Percentiles rank a stretch among this genome's conserved stretches.
Evolutionary conservation across 345 rosid species (phyloP).

Genomic region (Microcos paniculata): DNA sequence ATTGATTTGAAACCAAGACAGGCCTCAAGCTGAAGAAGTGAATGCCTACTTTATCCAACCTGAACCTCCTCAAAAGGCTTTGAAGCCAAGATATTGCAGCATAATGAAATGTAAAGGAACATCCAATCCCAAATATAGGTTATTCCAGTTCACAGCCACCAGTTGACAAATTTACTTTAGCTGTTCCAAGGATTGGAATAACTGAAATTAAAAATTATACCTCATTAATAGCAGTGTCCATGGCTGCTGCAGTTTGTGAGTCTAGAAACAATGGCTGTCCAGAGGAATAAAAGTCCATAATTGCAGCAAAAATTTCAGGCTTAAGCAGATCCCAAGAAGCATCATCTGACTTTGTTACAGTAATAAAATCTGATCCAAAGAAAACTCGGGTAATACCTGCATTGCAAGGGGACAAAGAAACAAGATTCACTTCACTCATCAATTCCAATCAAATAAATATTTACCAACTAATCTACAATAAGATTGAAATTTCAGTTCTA

Average conservation of each 20-base stretch:
- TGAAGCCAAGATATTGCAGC: too few species aligned
- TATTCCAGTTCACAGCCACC: neutral
- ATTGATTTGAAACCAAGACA: too few species aligned
- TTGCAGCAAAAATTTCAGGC: slow-evolving; percentile 89
- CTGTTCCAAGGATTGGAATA: neutral
- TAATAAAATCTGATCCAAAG: slow-evolving; percentile 88
- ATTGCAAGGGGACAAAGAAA: slow-evolving; percentile 20
- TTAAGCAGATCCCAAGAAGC: slow-evolving; percentile 78
- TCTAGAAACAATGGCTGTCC: slow-evolving; percentile 84
- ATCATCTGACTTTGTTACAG: slow-evolving; percentile 89
- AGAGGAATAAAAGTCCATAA: slow-evolving; percentile 95
- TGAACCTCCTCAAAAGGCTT: too few species aligned
- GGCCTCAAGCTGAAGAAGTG: too few species aligned
- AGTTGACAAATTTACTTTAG: neutral
- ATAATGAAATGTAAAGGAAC: too few species aligned
- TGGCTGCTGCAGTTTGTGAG: slow-evolving; percentile 64
- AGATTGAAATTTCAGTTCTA: neutral
- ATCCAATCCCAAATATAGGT: too few species aligned
- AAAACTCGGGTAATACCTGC: slow-evolving; percentile 80
- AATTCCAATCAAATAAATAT: neutral
- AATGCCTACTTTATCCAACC: too few species aligned
- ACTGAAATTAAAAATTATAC: slow-evolving; percentile 29
- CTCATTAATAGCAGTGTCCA: slow-evolving; percentile 85
- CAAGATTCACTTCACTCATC: neutral
- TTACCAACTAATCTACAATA: neutral